Evolutionary conservation across 2,329 filamentous ascomycete species (phyloP).

Genomic region (Xylariaceae sp.): DNA sequence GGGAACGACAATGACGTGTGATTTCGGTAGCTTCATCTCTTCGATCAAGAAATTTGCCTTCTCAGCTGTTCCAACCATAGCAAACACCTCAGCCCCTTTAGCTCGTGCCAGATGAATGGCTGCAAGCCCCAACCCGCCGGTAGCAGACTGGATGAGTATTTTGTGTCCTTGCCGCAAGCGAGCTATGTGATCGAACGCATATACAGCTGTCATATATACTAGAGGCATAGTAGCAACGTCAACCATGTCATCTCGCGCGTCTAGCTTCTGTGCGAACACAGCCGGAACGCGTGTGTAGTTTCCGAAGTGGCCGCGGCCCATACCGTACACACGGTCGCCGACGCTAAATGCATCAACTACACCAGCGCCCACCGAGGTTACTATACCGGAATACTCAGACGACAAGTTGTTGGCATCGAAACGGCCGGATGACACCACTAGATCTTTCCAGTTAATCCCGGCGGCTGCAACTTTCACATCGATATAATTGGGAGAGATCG

Average conservation of each 20-base stretch:
- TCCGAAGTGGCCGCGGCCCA: conserved; percentile 33
- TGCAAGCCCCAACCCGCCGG: conserved; percentile 8
- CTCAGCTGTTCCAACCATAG: neutral
- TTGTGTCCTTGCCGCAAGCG: neutral
- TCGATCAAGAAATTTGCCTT: conserved; percentile 3
- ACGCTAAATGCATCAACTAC: conserved; percentile 8
- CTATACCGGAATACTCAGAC: conserved; percentile 20
- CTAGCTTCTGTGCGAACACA: conserved; percentile 18
- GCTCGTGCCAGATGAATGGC: conserved; percentile 4
- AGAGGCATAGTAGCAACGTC: conserved; percentile 4
- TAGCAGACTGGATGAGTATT: conserved; percentile 7
- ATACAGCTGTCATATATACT: conserved; percentile 10
- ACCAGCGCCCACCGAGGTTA: neutral
- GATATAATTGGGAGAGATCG: conserved; percentile 31
- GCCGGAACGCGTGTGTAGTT: conserved; percentile 34
- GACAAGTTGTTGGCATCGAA: conserved; percentile 32
- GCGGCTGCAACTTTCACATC: conserved; percentile 39
- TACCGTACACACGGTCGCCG: conserved; percentile 37
- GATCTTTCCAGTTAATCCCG: conserved; percentile 38
- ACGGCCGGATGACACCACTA: conserved; percentile 31
- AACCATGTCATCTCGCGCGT: conserved; percentile 9
- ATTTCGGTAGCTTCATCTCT: conserved; percentile 5
- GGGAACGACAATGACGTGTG: conserved; percentile 13
- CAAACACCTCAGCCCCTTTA: conserved; percentile 12
- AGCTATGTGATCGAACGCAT: conserved; percentile 3